Evolutionary conservation across 306 rosid species (phyloP), one percentile per base, ranked within the genome.

Genomic region (Sesbania bispinosa): DNA sequence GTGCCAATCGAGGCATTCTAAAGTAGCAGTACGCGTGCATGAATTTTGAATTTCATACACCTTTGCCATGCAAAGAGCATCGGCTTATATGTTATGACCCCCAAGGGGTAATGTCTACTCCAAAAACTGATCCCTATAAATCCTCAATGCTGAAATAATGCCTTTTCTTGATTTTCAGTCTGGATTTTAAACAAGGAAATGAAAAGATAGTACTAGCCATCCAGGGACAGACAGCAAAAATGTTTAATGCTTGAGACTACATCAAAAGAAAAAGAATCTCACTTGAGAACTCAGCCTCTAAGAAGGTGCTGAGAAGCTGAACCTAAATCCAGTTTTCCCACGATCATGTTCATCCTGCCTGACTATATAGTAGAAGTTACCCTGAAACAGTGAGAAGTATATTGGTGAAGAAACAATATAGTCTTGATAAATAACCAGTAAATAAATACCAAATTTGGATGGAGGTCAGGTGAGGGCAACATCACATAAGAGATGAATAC

Each of bases 271-370:
- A 54, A 78, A 46, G 54, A 80, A 76, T 53, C 74, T 69, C 52
- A 21, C 20, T 69, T 76, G 72, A 67, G 10, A 47, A 73, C 69
- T 9, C 65, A 19, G 54, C 62, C 55, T 62, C 80, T 85, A 90
- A 26, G 86, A 87, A 16, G 96, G 93, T 71, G 96, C 87, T 61
- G 97, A 95, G 84, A 95, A 63, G 87, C 92, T 91, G 83, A 95
- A 89, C 76, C 97, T 88, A 81, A 95, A 91, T 76, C 99, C 99
- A 52, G 88, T 81, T 87, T 91, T 91, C 53, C 96, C 96, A 19
- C 88, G 81, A 57, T 95, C 97, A 8, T 84, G 84, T 61, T 83
- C 96, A 72, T 59, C 76, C 77, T 88, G 88, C 93, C 67, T 86
- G 74, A 95, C 87, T 55, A 89, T 67, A 80, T 85, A 58, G 83